Evolutionary conservation across 1,139 yeast species (phyloP).

Genomic region (Maudiozyma humilis): DNA sequence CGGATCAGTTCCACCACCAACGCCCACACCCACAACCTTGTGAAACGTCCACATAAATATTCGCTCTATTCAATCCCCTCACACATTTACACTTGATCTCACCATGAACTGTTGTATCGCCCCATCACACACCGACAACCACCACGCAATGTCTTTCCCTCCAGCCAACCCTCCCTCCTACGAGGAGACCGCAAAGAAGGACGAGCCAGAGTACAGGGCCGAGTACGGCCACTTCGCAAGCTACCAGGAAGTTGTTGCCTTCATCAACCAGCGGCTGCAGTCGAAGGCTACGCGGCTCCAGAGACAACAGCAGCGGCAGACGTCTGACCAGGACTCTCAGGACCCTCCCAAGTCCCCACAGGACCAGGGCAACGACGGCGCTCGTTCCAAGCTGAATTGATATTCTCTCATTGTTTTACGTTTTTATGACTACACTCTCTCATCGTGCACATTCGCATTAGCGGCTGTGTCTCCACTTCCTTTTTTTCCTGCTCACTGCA

Average conservation of each 20-base stretch:
- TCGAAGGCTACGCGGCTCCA: conserved; percentile 3
- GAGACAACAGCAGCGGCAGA: background rate
- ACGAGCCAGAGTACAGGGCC: conserved; percentile 6
- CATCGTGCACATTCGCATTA: too few species aligned
- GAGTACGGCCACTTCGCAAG: background rate
- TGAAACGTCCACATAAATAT: too few species aligned
- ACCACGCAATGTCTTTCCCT: background rate
- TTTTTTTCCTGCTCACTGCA: too few species aligned
- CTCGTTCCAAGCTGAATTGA: too few species aligned
- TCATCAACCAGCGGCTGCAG: conserved; percentile 2
- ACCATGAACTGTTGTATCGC: background rate
- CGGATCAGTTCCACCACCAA: too few species aligned
- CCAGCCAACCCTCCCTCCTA: conserved; percentile 23
- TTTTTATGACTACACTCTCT: too few species aligned
- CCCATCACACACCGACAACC: background rate
- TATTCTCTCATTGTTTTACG: too few species aligned
- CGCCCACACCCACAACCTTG: too few species aligned
- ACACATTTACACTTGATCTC: too few species aligned
- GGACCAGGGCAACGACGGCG: too few species aligned
- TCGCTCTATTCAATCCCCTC: too few species aligned
- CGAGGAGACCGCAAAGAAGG: conserved; percentile 17
- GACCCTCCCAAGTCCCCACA: conserved; percentile 18
- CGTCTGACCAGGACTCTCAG: background rate
- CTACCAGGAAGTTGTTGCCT: background rate
- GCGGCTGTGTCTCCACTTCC: too few species aligned